Evolutionary conservation across 495 filamentous ascomycete genomes (phyloP).

Genomic region (Aspergillus sclerotiicarbonarius): DNA sequence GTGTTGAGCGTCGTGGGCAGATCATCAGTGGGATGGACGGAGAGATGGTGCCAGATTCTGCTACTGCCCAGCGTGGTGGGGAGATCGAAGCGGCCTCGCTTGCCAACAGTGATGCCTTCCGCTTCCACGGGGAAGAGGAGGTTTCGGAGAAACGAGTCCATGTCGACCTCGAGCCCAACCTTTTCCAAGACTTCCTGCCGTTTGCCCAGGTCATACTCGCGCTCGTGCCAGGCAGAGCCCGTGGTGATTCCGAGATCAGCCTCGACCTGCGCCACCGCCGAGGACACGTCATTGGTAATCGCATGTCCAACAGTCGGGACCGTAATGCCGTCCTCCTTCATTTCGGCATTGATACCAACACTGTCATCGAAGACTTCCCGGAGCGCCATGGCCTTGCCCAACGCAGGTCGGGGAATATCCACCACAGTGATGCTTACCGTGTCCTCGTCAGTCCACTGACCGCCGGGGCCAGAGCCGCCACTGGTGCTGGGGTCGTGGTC

Average conservation of each 20-base stretch:
- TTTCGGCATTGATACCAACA: slow-evolving; percentile 91
- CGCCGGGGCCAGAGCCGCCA: slow-evolving; percentile 49
- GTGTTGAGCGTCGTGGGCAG: slow-evolving; percentile 65
- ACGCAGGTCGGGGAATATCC: slow-evolving; percentile 74
- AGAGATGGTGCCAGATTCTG: slow-evolving; percentile 93
- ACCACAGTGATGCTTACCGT: slow-evolving; percentile 86
- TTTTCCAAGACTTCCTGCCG: slow-evolving; percentile 83
- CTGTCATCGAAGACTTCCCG: slow-evolving; percentile 88
- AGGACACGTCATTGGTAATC: slow-evolving; percentile 79
- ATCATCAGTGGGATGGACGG: slow-evolving; percentile 88
- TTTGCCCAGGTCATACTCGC: slow-evolving; percentile 75
- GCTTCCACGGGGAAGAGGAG: slow-evolving; percentile 78
- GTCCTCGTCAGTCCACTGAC: slow-evolving; percentile 67
- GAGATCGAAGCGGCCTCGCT: slow-evolving; percentile 73
- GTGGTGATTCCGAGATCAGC: slow-evolving; percentile 76
- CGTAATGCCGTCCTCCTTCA: slow-evolving; percentile 89
- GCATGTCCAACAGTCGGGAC: slow-evolving; percentile 68
- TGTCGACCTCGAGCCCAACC: slow-evolving; percentile 74
- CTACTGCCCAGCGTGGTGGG: slow-evolving; percentile 67
- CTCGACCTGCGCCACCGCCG: slow-evolving; percentile 73
- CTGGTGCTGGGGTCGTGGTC: slow-evolving; percentile 61
- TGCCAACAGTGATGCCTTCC: slow-evolving; percentile 71
- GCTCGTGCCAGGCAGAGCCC: slow-evolving; percentile 63
- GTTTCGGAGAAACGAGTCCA: slow-evolving; percentile 76
- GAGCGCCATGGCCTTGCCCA: slow-evolving; percentile 83